These are phyloP conservation scores for Fusarium sp. DNA, from an alignment of 2,329 filamentous ascomycete species.

Conservation along the genomic window DNA sequence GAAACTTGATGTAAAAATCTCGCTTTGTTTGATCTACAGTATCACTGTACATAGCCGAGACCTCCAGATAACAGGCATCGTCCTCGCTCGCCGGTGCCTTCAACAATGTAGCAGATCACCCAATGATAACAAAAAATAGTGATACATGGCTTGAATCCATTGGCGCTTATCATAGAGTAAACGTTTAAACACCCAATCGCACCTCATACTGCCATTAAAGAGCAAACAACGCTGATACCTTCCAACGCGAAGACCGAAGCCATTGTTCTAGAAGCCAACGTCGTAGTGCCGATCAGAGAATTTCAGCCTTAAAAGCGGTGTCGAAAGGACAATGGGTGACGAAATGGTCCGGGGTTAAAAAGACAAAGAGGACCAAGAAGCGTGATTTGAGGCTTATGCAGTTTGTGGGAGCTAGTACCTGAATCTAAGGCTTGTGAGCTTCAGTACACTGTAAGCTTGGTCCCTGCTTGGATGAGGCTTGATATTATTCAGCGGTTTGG, in stretches of 20 bases:
- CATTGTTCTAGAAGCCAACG: background rate
- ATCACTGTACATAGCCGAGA: background rate
- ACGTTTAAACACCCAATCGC: background rate
- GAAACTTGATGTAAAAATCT: too few relatives aligned
- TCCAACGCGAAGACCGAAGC: background rate
- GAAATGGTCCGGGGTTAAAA: background rate
- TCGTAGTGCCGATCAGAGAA: background rate
- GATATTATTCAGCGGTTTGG: slow-evolving; percentile 15
- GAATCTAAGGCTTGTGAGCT: background rate
- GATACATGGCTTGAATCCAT: background rate
- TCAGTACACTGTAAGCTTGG: background rate
- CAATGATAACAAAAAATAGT: background rate
- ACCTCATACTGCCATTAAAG: background rate
- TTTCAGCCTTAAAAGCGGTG: background rate
- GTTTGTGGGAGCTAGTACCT: background rate
- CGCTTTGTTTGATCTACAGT: too few relatives aligned
- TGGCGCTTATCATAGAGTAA: too few relatives aligned
- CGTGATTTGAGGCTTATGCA: background rate
- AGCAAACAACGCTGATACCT: background rate
- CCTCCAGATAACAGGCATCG: background rate
- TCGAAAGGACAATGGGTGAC: background rate
- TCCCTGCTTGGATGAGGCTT: slow-evolving; percentile 9
- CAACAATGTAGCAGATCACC: background rate
- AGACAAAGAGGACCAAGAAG: background rate
- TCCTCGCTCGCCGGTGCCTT: background rate